These are phyloP conservation scores for Cyberlindnera japonica DNA, from an alignment of 805 yeast species.

Conservation along the genomic window DNA sequence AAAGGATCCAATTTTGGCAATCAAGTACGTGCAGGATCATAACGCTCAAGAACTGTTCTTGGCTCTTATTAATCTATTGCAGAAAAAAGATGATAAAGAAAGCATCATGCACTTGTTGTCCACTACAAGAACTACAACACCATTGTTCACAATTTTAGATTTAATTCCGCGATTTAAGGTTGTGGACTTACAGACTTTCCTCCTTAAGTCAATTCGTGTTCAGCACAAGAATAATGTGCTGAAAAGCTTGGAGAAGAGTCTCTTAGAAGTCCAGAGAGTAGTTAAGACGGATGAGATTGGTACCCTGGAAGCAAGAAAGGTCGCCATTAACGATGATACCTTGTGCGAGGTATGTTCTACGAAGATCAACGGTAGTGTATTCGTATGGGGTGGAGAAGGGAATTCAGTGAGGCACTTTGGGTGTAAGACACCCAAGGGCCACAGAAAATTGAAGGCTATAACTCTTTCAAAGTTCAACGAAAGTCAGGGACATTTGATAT, in stretches of 20 bases:
- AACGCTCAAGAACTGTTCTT: constrained; percentile 31
- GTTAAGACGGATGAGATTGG: constrained; percentile 6
- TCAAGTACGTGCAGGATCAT: constrained; percentile 43
- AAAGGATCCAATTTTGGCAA: constrained; percentile 53
- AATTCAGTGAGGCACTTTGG: constrained; percentile 22
- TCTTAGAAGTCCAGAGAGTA: constrained; percentile 13
- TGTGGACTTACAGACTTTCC: constrained; percentile 17
- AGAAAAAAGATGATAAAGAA: constrained; percentile 30
- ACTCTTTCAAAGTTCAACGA: constrained; percentile 16
- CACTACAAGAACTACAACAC: constrained; percentile 32
- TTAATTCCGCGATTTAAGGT: constrained; percentile 16
- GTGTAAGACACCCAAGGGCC: constrained; percentile 10
- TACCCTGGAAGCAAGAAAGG: constrained; percentile 5
- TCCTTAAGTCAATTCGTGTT: constrained; percentile 19
- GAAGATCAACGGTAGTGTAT: constrained; percentile 15
- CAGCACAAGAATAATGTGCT: constrained; percentile 11
- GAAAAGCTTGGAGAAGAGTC: constrained; percentile 4
- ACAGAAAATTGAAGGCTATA: constrained; percentile 13
- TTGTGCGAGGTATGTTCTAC: constrained; percentile 15
- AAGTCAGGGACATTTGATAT: constrained; percentile 3
- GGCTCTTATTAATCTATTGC: constrained; percentile 35
- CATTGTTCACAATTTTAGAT: constrained; percentile 14
- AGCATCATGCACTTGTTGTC: constrained; percentile 39
- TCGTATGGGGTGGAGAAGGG: constrained; percentile 8
- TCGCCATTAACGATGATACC: constrained; percentile 8